Base-by-base conservation (phyloP, 106 monocot genomes). In the Phalaenopsis equestris region DNA sequence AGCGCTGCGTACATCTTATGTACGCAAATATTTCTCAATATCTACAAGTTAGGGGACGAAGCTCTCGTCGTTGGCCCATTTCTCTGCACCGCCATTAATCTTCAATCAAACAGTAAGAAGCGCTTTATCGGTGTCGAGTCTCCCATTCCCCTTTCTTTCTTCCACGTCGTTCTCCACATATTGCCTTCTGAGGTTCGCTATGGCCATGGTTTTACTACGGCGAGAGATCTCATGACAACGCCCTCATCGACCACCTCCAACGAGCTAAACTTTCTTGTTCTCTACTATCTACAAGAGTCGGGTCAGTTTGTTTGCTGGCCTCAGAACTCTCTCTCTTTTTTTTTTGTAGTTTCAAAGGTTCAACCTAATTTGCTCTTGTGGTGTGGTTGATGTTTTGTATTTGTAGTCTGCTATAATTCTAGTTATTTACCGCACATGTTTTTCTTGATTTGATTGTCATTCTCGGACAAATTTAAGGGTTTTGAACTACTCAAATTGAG, bases 261-360 rank as follows among this genome's bases (percentile, higher is more conserved):
- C 67, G 79, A 79, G 67, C 67, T 79, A 42, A 79, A 79, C 38
- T 65, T 79, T 42, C 79, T 79, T 30, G 79, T 79, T 23, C 67
- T 43, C 24, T 67, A 67, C 79, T 79, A 79, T 15, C 79, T 79
- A 14, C 79, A 65, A 14, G 79, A 79, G 11, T 79, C 79, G 21
- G 79, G 79, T 79, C 9, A 7, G 41, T 72, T 77, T 55, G 41
- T 55, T 77, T 56, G 30, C 0, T 30, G 30, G 17, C 52, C 37
- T 16, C 1, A 4, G 30, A 52, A 36, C 52, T 15, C 43, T 36
- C 37, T 52, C 24, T 24, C 37, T 77, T 37, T 3, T 38, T 16
- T 30, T 30, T 30, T 30, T 30, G 36, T 1, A 3, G 17, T 37
- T 55, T 55, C 55, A 1, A 14, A 8, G n/a, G 39, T 57, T 58